These are phyloP conservation scores for Cenococcum geophilum DNA, from an alignment of 495 filamentous ascomycete species.

Conservation along the genomic window DNA sequence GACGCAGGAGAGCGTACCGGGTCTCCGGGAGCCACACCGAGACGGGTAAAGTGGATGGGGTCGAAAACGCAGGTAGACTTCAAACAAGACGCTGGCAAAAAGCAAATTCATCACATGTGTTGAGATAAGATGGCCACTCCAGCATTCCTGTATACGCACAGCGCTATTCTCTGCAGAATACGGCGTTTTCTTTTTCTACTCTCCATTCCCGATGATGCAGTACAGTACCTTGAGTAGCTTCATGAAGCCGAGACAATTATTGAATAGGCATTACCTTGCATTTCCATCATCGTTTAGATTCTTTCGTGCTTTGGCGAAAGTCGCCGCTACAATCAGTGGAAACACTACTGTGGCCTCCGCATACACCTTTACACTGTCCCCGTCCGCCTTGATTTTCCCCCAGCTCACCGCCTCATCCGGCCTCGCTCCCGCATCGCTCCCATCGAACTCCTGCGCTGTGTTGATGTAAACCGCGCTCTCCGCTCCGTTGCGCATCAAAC, in stretches of 20 bases:
- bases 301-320: conserved; percentile 60
- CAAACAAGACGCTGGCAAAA: too few species aligned
- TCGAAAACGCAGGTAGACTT: too few species aligned
- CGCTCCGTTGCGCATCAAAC: conserved; percentile 92
- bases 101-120: too few species aligned
- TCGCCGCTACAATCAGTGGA: conserved; percentile 90
- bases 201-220: too few species aligned
- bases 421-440: conserved; percentile 89
- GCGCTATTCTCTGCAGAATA: too few species aligned
- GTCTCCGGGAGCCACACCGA: conserved; percentile 64
- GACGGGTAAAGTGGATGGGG: conserved; percentile 55
- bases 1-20: neutral
- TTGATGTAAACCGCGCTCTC: conserved; percentile 97
- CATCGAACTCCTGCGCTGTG: conserved; percentile 93
- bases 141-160: too few species aligned
- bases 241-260: too few species aligned
- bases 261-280: neutral
- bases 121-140: too few species aligned
- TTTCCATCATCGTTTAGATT: conserved; percentile 2
- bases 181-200: too few species aligned
- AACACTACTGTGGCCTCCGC: conserved; percentile 89
- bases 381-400: conserved; percentile 93
- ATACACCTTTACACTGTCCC: conserved; percentile 86
- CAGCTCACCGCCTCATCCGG: conserved; percentile 97
- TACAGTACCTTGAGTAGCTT: too few species aligned